Percentiles rank a stretch among this genome's conserved stretches.
These are phyloP conservation scores for Salvia rosmarinus DNA, from an alignment of 257 asterid genomes.

Conservation along the genomic window DNA sequence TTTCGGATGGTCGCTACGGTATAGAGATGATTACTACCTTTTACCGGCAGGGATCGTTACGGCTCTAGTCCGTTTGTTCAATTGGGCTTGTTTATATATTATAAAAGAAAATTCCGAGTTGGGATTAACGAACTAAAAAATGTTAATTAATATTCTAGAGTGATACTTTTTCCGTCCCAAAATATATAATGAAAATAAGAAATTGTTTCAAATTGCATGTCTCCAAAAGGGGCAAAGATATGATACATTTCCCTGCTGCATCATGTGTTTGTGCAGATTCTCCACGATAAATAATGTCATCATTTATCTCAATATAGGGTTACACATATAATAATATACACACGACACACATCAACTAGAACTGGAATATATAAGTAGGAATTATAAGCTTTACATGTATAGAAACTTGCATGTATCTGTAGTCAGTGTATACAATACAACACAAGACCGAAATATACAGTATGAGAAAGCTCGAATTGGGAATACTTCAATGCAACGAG, in stretches of 20 bases:
- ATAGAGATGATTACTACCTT: neutral
- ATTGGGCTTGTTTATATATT: neutral
- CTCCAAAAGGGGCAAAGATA: too few relatives aligned
- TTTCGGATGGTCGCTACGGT: slow-evolving; percentile 21
- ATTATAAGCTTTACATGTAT: neutral
- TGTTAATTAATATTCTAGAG: too few relatives aligned
- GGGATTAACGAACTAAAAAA: too few relatives aligned
- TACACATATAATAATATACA: too few relatives aligned
- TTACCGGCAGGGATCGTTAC: neutral
- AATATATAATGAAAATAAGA: too few relatives aligned
- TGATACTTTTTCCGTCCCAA: too few relatives aligned
- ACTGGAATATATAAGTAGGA: neutral
- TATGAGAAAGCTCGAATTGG: neutral
- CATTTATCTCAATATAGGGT: too few relatives aligned
- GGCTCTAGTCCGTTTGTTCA: neutral
- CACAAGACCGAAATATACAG: slow-evolving; percentile 18
- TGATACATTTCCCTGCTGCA: too few relatives aligned
- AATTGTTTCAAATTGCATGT: too few relatives aligned
- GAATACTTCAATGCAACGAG: neutral
- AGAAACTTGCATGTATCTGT: neutral
- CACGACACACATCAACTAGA: neutral
- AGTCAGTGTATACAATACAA: slow-evolving; percentile 25
- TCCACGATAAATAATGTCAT: too few relatives aligned
- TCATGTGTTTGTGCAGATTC: too few relatives aligned
- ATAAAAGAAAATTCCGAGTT: too few relatives aligned